Percentiles rank a stretch among this genome's conserved stretches.
Conservation (phyloP, 495 filamentous ascomycete species). For the Aspergillus hancockii region DNA sequence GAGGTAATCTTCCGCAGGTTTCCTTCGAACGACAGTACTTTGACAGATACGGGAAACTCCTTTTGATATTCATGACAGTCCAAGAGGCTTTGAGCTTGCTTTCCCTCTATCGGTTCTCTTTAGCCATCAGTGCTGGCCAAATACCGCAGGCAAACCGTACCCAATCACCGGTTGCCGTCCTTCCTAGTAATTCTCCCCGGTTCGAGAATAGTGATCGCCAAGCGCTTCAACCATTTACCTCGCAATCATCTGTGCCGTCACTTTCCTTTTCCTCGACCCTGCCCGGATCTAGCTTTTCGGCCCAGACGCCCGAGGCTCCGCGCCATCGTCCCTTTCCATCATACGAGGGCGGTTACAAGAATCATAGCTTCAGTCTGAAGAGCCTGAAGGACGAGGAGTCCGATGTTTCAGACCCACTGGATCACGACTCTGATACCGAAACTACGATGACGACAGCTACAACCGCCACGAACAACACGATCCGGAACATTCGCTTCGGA, state of each 20-base stretch:
- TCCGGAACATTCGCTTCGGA: constrained; percentile 43
- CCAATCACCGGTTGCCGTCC: constrained; percentile 1
- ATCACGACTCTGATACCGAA: constrained; percentile 45
- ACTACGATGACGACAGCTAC: constrained; percentile 42
- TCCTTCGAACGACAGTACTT: constrained; percentile 40
- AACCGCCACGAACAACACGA: constrained; percentile 37
- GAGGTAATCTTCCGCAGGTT: constrained; percentile 37
- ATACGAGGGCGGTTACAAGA: constrained; percentile 16
- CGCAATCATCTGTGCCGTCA: constrained; percentile 25
- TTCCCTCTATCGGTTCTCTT: constrained; percentile 24
- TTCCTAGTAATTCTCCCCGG: constrained; percentile 8
- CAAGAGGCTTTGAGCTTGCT: constrained; percentile 39
- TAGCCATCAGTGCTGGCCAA: constrained; percentile 7
- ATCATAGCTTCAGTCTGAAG: constrained; percentile 42
- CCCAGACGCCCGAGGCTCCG: constrained; percentile 27
- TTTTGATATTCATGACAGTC: constrained; percentile 43
- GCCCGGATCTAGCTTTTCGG: constrained; percentile 34
- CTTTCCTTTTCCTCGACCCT: constrained; percentile 37
- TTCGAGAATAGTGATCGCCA: constrained; percentile 19
- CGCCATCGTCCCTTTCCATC: constrained; percentile 23
- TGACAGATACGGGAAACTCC: constrained; percentile 44
- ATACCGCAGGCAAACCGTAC: constrained; percentile 5
- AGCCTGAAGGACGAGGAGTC: constrained; percentile 37
- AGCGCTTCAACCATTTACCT: constrained; percentile 22
- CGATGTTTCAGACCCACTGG: constrained; percentile 34